Conservation (phyloP, 495 filamentous ascomycete species). For the Bacidia rubella region DNA sequence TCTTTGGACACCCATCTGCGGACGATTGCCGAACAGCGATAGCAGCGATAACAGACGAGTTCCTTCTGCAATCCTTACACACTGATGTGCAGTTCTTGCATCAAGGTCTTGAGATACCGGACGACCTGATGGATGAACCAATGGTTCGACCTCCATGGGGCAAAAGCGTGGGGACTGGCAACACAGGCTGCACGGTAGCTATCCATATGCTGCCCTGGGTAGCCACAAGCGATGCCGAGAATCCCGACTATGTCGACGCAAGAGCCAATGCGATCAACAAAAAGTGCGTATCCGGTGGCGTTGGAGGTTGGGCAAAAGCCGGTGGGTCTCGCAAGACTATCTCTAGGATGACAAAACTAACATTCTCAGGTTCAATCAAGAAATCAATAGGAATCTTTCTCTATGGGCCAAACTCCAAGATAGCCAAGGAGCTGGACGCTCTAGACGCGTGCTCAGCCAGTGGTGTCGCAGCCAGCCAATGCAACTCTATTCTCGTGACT, state of each 20-base stretch:
- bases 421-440: background rate
- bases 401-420: background rate
- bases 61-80: background rate
- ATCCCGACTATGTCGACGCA: background rate
- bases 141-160: background rate
- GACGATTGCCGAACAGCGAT: background rate
- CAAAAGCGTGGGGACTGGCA: background rate
- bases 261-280: background rate
- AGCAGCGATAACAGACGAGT: background rate
- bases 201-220: background rate
- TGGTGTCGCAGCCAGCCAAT: background rate
- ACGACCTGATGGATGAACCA: background rate
- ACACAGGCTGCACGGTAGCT: background rate
- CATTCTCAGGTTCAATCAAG: background rate
- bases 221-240: background rate
- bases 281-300: background rate
- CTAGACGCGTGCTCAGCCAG: background rate
- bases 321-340: background rate
- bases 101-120: background rate
- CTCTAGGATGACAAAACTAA: background rate
- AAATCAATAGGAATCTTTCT: background rate
- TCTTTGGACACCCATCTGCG: background rate
- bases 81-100: background rate
- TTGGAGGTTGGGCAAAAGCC: conserved; percentile 1
- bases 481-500: background rate